Evolutionary conservation across 345 rosid genomes (phyloP), one percentile per base, ranked within the genome.

Genomic region (Lepidium africanum): DNA sequence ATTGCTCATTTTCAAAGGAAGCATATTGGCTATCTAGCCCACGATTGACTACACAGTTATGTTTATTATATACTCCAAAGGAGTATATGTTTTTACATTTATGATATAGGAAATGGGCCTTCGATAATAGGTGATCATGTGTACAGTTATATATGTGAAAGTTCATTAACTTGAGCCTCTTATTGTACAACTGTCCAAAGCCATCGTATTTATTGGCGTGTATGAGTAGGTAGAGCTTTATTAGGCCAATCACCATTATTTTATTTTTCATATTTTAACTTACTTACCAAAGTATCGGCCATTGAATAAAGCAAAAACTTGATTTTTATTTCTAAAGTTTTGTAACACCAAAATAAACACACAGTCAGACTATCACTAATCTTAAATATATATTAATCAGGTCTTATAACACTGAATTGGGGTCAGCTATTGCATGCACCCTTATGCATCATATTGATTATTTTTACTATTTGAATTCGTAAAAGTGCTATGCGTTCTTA

Each of bases 141-240:
- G 32, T 5, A 16, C 27, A 32, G 9, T 27, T 27, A 27, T 27
- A 27, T 27, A 5, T 27, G 6, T 27, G 32, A 4, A 27, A 27
- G 32, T 27, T 5, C 33, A 30, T 30, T 30, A 30, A 48, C 43
- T 15, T 49, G 33, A 73, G 59, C 65, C 66, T 50, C 62, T 41
- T 41, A 11, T 65, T 42, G 12, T 65, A 70, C 77, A 73, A 66
- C 77, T 73, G 72, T 43, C 63, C 50, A 43, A 59, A 51, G 72
- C 68, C 55, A 42, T 33, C 63, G 1, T n/a, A 51, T 73, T 73
- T 51, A 73, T 67, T 67, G 21, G 77, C 17, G 49, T 36, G 6
- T 49, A 41, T 67, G 72, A 43, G 77, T 73, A 67, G 77, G 77
- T 67, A 13, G 13, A 49, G 12, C 37, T 65, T 73, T 65, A 49